phyloP scores from a whole-genome alignment of 257 asterid genomes.

The Anisodus acutangulus region DNA sequence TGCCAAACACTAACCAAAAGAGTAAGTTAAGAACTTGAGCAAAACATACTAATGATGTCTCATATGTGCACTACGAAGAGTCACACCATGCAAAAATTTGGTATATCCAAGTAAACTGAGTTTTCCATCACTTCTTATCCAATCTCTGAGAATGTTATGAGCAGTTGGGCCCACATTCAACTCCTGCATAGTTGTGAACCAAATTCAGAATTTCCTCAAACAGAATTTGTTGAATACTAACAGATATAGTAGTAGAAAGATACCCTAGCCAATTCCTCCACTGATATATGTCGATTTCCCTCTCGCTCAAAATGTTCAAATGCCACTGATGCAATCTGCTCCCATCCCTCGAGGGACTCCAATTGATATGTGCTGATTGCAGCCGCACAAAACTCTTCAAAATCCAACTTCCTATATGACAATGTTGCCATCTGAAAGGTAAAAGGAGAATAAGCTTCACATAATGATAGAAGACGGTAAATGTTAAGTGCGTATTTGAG shows the following conservation, averaged over 20 bases:
- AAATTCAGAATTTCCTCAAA: not conserved
- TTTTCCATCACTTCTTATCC: conserved; percentile 76
- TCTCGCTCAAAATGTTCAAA: conserved; percentile 76
- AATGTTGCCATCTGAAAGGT: conserved; percentile 70
- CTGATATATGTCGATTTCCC: conserved; percentile 81
- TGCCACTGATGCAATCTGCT: conserved; percentile 71
- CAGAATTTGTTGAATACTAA: not conserved
- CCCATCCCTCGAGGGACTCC: conserved; percentile 87
- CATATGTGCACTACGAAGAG: conserved; percentile 72
- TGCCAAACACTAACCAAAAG: conserved; percentile 23
- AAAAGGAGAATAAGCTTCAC: not conserved
- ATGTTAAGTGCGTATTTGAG: not conserved
- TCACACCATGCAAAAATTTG: conserved; percentile 91
- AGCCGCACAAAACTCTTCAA: conserved; percentile 90
- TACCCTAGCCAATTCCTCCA: conserved; percentile 91
- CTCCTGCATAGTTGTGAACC: conserved; percentile 56
- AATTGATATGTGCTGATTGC: conserved; percentile 86
- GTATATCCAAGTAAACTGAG: conserved; percentile 81
- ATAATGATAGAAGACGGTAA: not conserved
- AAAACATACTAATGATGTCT: conserved; percentile 55
- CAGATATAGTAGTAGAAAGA: not conserved
- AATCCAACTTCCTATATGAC: conserved; percentile 71
- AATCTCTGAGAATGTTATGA: conserved; percentile 72
- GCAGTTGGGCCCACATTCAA: conserved; percentile 74
- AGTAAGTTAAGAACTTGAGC: not conserved